A percentile compares a stretch with the other conserved stretches of the same genome.
phyloP scores from a whole-genome alignment of 129 eudicot species.

The Flaveria trinervia region DNA sequence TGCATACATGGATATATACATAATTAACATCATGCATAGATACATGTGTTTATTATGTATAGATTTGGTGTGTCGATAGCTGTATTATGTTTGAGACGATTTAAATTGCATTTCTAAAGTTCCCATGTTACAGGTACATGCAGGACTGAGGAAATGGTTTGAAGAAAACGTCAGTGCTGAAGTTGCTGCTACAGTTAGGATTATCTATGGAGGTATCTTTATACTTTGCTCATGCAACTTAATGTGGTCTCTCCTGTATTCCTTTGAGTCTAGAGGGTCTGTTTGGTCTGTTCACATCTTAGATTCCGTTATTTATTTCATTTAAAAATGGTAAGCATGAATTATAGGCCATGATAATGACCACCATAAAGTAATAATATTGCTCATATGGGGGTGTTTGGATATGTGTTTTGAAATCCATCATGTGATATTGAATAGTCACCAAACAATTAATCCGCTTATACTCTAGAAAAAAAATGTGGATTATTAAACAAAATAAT shows the following conservation, averaged over 20 bases:
- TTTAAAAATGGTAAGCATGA: too few species aligned
- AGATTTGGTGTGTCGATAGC: not conserved
- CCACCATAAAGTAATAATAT: too few species aligned
- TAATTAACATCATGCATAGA: too few species aligned
- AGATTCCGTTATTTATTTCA: not conserved
- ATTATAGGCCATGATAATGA: too few species aligned
- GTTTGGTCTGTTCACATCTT: not conserved
- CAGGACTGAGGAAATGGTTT: slow-evolving; percentile 90
- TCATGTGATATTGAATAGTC: not conserved
- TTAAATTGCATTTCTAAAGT: slow-evolving; percentile 4
- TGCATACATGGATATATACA: too few species aligned
- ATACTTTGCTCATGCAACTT: not conserved
- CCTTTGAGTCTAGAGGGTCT: not conserved
- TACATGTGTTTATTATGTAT: too few species aligned
- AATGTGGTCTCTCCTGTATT: not conserved
- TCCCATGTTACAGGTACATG: slow-evolving; percentile 61
- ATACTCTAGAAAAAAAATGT: not conserved
- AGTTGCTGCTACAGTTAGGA: slow-evolving; percentile 82
- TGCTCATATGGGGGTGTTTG: too few species aligned
- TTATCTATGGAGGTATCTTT: slow-evolving; percentile 88
- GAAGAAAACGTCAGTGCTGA: slow-evolving; percentile 55
- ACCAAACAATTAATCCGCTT: not conserved
- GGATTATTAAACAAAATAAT: not conserved
- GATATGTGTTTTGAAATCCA: too few species aligned
- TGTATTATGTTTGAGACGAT: not conserved